A percentile compares a stretch with the other conserved stretches of the same genome.
Evolutionary conservation across 495 filamentous ascomycete genomes (phyloP).

Genomic region (Cercophora newfieldiana): DNA sequence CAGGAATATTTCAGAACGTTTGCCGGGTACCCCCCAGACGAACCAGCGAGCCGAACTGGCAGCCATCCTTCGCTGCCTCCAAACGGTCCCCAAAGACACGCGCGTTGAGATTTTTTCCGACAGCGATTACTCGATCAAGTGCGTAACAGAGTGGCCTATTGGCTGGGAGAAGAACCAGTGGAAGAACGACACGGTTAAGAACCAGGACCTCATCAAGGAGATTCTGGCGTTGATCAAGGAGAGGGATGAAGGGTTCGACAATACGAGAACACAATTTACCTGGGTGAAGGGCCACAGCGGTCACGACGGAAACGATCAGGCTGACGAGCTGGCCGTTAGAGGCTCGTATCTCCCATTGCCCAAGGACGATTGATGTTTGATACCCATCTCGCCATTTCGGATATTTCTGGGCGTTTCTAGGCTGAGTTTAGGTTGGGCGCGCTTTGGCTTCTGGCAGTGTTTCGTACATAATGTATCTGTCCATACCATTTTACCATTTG

Average conservation of each 20-base stretch:
- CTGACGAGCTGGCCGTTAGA: slow-evolving; percentile 75
- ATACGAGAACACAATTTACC: slow-evolving; percentile 71
- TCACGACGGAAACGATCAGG: slow-evolving; percentile 71
- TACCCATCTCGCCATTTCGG: not conserved
- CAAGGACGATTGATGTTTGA: not conserved
- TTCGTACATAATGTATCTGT: too few relatives aligned
- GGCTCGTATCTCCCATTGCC: slow-evolving; percentile 35
- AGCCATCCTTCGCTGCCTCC: slow-evolving; percentile 79
- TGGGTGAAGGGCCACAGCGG: slow-evolving; percentile 85
- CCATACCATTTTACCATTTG: too few relatives aligned
- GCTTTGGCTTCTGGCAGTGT: not conserved
- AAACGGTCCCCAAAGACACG: slow-evolving; percentile 57
- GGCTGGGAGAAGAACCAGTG: slow-evolving; percentile 81
- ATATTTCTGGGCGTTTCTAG: not conserved
- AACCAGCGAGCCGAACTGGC: slow-evolving; percentile 95
- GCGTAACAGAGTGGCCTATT: slow-evolving; percentile 79
- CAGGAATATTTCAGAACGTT: slow-evolving; percentile 77
- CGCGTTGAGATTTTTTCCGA: slow-evolving; percentile 75
- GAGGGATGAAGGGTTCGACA: slow-evolving; percentile 60
- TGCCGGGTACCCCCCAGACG: slow-evolving; percentile 74
- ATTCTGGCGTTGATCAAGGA: slow-evolving; percentile 72
- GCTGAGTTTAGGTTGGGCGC: not conserved
- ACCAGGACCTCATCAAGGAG: slow-evolving; percentile 76
- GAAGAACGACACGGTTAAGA: slow-evolving; percentile 72
- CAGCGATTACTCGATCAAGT: slow-evolving; percentile 84